These are phyloP conservation scores for Solanum appendiculatum DNA, from an alignment of 257 asterid species.

Conservation along the genomic window DNA sequence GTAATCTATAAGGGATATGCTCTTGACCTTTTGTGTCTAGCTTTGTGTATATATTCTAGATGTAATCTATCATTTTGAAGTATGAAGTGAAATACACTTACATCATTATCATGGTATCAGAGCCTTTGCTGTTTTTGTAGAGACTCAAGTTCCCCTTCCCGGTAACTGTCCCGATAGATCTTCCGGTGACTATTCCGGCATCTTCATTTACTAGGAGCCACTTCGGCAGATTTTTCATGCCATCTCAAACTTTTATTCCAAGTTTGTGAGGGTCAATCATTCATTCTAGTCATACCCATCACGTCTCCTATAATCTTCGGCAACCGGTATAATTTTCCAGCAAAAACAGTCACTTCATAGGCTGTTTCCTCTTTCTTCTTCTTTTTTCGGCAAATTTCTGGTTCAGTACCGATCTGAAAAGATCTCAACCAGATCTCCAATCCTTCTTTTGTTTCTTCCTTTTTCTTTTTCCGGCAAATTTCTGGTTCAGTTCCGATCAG, in stretches of 20 bases:
- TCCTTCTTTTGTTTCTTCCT: too few relatives aligned
- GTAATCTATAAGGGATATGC: not conserved
- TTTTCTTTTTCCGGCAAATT: too few relatives aligned
- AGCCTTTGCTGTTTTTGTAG: not conserved
- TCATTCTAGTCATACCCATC: not conserved
- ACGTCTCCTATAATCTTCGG: too few relatives aligned
- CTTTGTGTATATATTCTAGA: not conserved
- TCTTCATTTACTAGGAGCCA: not conserved
- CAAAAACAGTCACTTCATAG: not conserved
- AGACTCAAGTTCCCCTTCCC: too few relatives aligned
- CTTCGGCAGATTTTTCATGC: too few relatives aligned
- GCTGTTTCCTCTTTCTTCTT: not conserved
- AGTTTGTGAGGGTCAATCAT: not conserved
- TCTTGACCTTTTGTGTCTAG: not conserved
- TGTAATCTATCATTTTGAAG: not conserved
- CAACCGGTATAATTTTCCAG: not conserved
- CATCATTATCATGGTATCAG: not conserved
- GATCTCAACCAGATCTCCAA: too few relatives aligned
- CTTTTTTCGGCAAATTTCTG: not conserved
- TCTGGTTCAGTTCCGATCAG: too few relatives aligned
- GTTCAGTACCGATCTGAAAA: not conserved
- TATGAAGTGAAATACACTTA: not conserved
- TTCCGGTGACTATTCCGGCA: not conserved
- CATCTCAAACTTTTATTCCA: not conserved
- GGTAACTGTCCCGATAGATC: not conserved